Base-by-base conservation (phyloP, 371 early-diverging fungal species). In the Apophysomyces ossiformis region DNA sequence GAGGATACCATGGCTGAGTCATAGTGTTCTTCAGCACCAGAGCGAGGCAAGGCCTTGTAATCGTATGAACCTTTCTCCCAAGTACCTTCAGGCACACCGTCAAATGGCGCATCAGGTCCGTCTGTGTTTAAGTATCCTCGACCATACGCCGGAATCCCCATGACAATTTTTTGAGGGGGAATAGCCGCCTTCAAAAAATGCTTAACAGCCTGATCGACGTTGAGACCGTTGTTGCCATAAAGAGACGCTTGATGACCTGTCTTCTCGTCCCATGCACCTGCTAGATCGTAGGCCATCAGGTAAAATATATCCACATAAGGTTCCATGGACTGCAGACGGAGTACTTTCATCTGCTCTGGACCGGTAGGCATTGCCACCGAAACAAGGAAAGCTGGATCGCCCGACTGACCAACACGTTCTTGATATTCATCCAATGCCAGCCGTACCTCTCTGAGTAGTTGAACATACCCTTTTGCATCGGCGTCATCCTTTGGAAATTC, bases 31-130 rank as follows among this genome's bases (percentile, higher is more conserved):
- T 71, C 69, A 18, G 92, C 90, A 37, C 89, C 89, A 4, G 86
- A 82, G 12, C 78, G 61, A 0, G 93, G 95, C 47, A 95, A 69
- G 7, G 70, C 60, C 69, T 89, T 90, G 74, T 90, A 91, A 72
- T 94, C 94, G 65, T 87, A 88, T 1, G 92, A 82, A 0, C 96
- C 96, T 57, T 83, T 82, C 72, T 96, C 96, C 95, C 95, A 95
- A 4, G 90, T 84, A 8, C 92, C 93, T 21, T 77, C 63, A 1
- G 91, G 91, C 11, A 88, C 69, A 5, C 92, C 91, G 47, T 83
- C 72, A 76, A 89, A 86, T 26, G 78, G 46, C 11, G 80, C 67
- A 2, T 87, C 88, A 1, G 90, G 66, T 43, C 93, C 87, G 65
- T 83, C 71, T 6, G 95, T 95, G 66, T 93, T 90, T 60, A 85